Percentiles rank a stretch among this genome's conserved stretches.
These are phyloP conservation scores for Erodium chrysanthum DNA, from an alignment of 441 rosid genomes.

Conservation along the genomic window DNA sequence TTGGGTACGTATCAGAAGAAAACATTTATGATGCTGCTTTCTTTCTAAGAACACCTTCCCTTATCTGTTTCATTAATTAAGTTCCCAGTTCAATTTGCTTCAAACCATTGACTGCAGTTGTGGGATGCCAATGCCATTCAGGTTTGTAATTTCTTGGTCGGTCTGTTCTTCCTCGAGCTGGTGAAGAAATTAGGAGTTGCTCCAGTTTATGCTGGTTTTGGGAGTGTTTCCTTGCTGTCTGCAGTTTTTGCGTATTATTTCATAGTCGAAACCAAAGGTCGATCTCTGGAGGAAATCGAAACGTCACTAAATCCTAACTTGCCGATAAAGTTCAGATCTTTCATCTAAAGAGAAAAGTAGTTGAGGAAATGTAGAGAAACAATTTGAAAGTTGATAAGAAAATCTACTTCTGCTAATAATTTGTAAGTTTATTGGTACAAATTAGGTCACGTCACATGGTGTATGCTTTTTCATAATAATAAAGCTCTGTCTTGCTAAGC, in stretches of 20 bases:
- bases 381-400: too few relatives aligned
- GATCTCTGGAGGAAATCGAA: constrained; percentile 70
- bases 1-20: constrained; percentile 38
- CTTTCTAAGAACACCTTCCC: too few relatives aligned
- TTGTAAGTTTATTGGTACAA: not conserved
- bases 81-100: not conserved
- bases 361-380: not conserved
- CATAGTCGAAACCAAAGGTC: constrained; percentile 60
- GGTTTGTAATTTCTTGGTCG: constrained; percentile 75
- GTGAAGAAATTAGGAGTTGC: constrained; percentile 49
- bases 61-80: not conserved
- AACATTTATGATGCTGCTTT: not conserved
- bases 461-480: too few relatives aligned
- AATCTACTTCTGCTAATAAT: too few relatives aligned
- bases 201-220: constrained; percentile 50
- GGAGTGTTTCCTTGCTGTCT: constrained; percentile 47
- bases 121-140: constrained; percentile 15
- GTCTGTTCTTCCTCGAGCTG: constrained; percentile 58
- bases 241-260: constrained; percentile 43
- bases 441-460: not conserved
- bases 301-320: constrained; percentile 38
- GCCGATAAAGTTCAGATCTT: not conserved
- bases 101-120: not conserved
- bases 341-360: not conserved
- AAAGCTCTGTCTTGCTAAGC: too few relatives aligned